phyloP scores from a whole-genome alignment of 2,329 filamentous ascomycete species.

The Diaporthe sp. region DNA sequence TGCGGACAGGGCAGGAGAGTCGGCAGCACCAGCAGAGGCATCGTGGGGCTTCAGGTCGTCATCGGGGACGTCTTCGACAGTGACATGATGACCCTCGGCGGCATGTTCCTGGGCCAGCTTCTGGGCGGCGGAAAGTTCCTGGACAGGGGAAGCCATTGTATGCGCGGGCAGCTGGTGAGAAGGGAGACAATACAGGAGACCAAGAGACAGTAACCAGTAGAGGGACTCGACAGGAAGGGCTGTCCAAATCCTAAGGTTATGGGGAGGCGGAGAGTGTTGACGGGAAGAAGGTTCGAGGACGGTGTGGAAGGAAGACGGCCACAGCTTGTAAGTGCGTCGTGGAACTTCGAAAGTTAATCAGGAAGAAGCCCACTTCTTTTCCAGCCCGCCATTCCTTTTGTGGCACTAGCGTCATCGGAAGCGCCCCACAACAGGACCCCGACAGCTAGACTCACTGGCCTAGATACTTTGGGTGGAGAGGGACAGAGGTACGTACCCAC shows the following conservation, averaged over 20 bases:
- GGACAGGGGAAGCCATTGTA: slow-evolving; percentile 58
- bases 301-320: slow-evolving; percentile 25
- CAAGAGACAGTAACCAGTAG: slow-evolving; percentile 42
- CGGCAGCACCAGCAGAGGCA: slow-evolving; percentile 59
- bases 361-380: slow-evolving; percentile 14
- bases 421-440: slow-evolving; percentile 22
- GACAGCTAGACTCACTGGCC: not conserved
- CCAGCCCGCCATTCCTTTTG: slow-evolving; percentile 14
- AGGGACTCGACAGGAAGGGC: slow-evolving; percentile 42
- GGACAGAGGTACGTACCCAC: not conserved
- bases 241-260: slow-evolving; percentile 39
- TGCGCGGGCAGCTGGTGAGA: slow-evolving; percentile 37
- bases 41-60: slow-evolving; percentile 70
- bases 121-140: slow-evolving; percentile 69
- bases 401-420: slow-evolving; percentile 24
- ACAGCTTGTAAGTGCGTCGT: slow-evolving; percentile 38
- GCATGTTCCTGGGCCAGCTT: slow-evolving; percentile 76
- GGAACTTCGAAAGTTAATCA: slow-evolving; percentile 39
- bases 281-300: slow-evolving; percentile 23
- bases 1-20: slow-evolving; percentile 65
- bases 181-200: slow-evolving; percentile 43
- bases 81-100: slow-evolving; percentile 67
- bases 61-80: slow-evolving; percentile 85
- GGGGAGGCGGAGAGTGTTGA: slow-evolving; percentile 20
- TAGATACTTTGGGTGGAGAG: not conserved